Conservation (phyloP, 148 eudicot genomes). For the Chenopodium formosanum region DNA sequence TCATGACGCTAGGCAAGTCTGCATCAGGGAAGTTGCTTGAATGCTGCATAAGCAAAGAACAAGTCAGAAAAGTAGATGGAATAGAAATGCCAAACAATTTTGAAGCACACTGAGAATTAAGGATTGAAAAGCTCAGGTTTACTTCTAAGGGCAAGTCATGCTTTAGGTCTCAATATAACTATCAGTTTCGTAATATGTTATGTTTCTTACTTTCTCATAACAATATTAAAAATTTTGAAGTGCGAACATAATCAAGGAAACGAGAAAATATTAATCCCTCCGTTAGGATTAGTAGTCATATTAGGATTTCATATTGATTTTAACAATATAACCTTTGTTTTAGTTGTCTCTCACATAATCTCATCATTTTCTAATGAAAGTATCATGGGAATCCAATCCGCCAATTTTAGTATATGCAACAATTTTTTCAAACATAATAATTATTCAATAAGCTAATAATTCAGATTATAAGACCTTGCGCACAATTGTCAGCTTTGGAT, state of each 20-base stretch:
- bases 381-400: background rate
- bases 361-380: too few species aligned
- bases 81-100: background rate
- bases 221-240: background rate
- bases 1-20: slow-evolving; percentile 97
- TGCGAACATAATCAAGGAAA: background rate
- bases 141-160: background rate
- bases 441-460: background rate
- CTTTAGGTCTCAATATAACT: too few species aligned
- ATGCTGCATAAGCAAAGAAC: slow-evolving; percentile 46
- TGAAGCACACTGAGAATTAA: too few species aligned
- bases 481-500: slow-evolving; percentile 90
- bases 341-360: too few species aligned
- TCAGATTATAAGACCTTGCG: slow-evolving; percentile 55
- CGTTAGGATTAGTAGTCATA: background rate
- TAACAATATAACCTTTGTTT: too few species aligned
- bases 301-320: too few species aligned
- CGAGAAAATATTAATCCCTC: background rate
- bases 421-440: background rate
- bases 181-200: too few species aligned
- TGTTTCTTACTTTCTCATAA: too few species aligned
- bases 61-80: background rate
- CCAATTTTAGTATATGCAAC: background rate
- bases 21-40: slow-evolving; percentile 51
- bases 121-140: too few species aligned